Base-by-base conservation (phyloP, 257 asterid genomes). In the Scutellaria barbata region DNA sequence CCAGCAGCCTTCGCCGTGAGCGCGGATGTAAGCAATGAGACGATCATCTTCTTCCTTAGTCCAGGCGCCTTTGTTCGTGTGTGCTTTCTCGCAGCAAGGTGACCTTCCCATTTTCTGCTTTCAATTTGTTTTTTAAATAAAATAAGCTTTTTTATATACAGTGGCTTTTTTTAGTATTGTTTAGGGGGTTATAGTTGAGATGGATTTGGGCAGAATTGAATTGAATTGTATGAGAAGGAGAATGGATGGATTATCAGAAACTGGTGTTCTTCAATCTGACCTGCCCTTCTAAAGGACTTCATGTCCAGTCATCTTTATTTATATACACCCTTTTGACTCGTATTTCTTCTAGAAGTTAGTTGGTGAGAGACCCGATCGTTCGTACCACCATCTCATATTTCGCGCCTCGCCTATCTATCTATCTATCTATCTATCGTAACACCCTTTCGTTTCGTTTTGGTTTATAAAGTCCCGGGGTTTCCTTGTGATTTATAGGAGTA, bases 1-100 rank as follows among this genome's bases (percentile, higher is more conserved):
- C 98, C 97, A 92, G 80, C 96, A 88, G 42, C 98, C 98, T 69
- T 92, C 98, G 17, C 97, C 96, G 71, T 92, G 93, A 8, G 88
- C 84, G 3, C 86, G 77, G 14, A 90, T 90, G 48, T 92, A 92
- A 11, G 95, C 83, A 37, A 87, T 83, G 12, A 92, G 90, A 1
- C 98, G 82, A 69, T 90, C 96, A 37, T 92, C 98, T 82, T 92
- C 98, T 76, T 92, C 98, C 64, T 90, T 92, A 7, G 97, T 92
- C 98, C 98, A 92, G 0, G 98, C 98, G 7, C 98, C 98, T 81
- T 93, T 93, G 84, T 93, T 93, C 0, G 98, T 93, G 77, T 93
- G 98, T 43, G 97, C 98, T 74, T 93, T 93, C 79, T 93, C 98
- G 77, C 98, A 93, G 75, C 98, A 93, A 11, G 98, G 98, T 43